Conservation (phyloP, 129 eudicot genomes). For the Chrysanthemum seticuspe region DNA sequence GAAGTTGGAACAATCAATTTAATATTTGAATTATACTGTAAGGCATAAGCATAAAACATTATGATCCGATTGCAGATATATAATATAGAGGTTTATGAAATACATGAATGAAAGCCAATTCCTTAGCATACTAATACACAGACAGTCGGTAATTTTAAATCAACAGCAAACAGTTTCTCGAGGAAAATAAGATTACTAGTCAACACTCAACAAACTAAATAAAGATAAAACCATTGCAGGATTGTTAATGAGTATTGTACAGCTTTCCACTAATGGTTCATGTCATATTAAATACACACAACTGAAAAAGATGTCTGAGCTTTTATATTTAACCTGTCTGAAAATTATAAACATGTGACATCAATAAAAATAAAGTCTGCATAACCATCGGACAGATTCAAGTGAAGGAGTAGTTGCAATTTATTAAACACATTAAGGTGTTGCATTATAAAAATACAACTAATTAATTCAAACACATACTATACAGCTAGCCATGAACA, state of each 20-base stretch:
- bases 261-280: background rate
- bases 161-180: background rate
- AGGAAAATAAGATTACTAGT: background rate
- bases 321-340: background rate
- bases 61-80: background rate
- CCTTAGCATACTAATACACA: background rate
- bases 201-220: background rate
- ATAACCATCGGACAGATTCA: constrained; percentile 1
- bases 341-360: constrained; percentile 3
- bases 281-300: too few relatives aligned
- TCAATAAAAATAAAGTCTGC: background rate
- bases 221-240: too few relatives aligned
- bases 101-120: constrained; percentile 7
- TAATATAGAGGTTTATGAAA: background rate
- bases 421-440: background rate
- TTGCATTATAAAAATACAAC: background rate
- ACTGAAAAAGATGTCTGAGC: background rate
- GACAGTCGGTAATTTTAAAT: constrained; percentile 10
- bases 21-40: background rate
- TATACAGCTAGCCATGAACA: constrained; percentile 10
- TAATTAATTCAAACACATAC: constrained; percentile 7
- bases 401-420: background rate
- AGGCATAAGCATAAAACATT: background rate
- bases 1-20: background rate
- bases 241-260: background rate